Percentiles rank a stretch among this genome's conserved stretches.
phyloP scores from a whole-genome alignment of 1,284 basidiomycete species.

The Ceratobasidium sp. region DNA sequence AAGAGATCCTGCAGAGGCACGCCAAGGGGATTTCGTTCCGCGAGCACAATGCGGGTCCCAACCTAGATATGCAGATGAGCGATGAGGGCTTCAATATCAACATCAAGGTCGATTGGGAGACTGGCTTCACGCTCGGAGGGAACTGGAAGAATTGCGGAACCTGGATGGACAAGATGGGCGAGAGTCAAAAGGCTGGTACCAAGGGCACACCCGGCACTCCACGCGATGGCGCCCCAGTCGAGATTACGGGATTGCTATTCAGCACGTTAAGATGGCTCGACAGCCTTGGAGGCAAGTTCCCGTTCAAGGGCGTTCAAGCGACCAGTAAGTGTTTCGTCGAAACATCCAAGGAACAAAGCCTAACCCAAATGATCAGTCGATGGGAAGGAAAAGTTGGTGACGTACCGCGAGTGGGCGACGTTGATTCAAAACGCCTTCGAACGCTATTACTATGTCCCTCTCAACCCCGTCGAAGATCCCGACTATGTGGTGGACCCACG shows the following conservation, averaged over 20 bases:
- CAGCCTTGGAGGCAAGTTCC: constrained; percentile 75
- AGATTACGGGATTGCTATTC: constrained; percentile 92
- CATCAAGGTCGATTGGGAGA: constrained; percentile 92
- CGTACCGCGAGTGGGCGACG: constrained; percentile 88
- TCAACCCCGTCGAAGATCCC: constrained; percentile 73
- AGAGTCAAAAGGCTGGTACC: constrained; percentile 86
- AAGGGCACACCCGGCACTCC: constrained; percentile 94
- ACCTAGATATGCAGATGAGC: constrained; percentile 94
- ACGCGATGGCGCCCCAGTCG: constrained; percentile 92
- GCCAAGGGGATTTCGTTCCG: constrained; percentile 91
- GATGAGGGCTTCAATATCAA: constrained; percentile 93
- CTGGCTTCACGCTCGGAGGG: constrained; percentile 88
- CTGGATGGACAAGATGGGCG: constrained; percentile 99
- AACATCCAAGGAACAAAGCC: background rate
- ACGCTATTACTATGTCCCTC: constrained; percentile 85
- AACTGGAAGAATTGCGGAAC: constrained; percentile 85
- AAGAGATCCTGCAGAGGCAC: constrained; percentile 95
- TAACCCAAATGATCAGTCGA: constrained; percentile 59
- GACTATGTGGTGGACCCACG: constrained; percentile 73
- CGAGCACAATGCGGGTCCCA: constrained; percentile 94
- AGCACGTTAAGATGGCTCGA: constrained; percentile 90
- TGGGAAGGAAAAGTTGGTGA: constrained; percentile 72
- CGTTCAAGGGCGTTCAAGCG: constrained; percentile 86
- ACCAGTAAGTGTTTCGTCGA: constrained; percentile 61
- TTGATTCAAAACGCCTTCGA: constrained; percentile 89